phyloP scores from a whole-genome alignment of 768 basidiomycete species.

The Mycena olivaceomarginata region DNA sequence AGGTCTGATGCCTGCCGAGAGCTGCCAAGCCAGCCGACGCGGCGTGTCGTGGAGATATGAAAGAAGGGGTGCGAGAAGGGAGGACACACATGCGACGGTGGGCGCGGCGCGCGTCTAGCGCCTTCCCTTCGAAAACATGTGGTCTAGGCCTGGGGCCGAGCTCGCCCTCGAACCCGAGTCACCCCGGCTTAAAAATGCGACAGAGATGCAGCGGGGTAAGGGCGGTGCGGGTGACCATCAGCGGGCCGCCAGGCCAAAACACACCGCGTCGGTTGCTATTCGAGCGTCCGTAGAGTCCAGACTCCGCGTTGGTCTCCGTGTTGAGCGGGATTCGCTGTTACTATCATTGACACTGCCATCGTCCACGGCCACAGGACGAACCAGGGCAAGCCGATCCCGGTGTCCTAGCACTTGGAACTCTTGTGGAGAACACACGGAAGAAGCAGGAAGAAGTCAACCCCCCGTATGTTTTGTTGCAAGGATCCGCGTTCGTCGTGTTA shows the following conservation, averaged over 20 bases:
- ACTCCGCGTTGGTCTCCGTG: no score
- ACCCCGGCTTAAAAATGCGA: no score
- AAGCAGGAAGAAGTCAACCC: neutral
- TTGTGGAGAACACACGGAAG: neutral
- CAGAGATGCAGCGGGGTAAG: no score
- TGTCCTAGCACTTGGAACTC: neutral
- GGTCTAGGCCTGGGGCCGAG: no score
- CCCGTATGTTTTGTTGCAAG: neutral
- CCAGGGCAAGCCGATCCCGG: constrained; percentile 10
- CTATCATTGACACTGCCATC: neutral
- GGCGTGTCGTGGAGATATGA: neutral
- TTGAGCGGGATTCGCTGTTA: neutral
- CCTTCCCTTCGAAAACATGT: neutral
- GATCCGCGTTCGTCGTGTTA: neutral
- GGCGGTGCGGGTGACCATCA: no score
- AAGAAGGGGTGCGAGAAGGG: neutral
- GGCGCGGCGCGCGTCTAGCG: neutral
- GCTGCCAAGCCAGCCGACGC: neutral
- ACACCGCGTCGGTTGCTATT: neutral
- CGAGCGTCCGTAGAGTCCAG: neutral
- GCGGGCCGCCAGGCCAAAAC: neutral
- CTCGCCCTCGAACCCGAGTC: no score
- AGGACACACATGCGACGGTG: neutral
- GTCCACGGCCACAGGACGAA: constrained; percentile 12
- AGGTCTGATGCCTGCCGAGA: neutral